Percentiles rank a stretch among this genome's conserved stretches.
Evolutionary conservation across 2,329 filamentous ascomycete genomes (phyloP).

Genomic region (Phoma sp.): DNA sequence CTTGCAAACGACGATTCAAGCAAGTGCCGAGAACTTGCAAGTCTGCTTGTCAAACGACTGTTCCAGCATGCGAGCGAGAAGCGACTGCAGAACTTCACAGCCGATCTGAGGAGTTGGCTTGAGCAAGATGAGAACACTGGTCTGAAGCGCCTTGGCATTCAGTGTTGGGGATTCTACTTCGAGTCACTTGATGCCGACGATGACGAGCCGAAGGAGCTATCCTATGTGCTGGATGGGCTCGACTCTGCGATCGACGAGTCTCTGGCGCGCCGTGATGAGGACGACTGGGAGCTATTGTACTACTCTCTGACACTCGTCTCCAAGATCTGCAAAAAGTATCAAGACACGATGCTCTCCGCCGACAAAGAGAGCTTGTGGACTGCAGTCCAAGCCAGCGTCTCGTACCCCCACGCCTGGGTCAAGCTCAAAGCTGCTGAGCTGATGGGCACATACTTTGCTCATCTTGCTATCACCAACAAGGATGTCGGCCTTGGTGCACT

Average conservation of each 20-base stretch:
- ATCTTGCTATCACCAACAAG: constrained; percentile 73
- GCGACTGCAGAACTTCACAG: constrained; percentile 72
- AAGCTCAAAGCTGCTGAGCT: constrained; percentile 80
- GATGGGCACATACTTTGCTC: constrained; percentile 77
- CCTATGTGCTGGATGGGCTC: constrained; percentile 62
- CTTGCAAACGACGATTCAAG: constrained; percentile 88
- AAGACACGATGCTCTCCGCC: constrained; percentile 67
- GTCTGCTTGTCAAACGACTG: constrained; percentile 78
- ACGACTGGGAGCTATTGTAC: constrained; percentile 76
- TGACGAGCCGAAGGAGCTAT: constrained; percentile 70
- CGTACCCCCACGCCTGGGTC: constrained; percentile 75
- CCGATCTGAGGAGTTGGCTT: constrained; percentile 77
- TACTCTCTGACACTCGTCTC: constrained; percentile 74
- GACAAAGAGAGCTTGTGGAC: constrained; percentile 74
- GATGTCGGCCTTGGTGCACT: constrained; percentile 61
- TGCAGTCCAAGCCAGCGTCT: constrained; percentile 71
- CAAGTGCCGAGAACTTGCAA: constrained; percentile 84
- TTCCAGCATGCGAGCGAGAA: constrained; percentile 81
- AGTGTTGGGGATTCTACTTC: constrained; percentile 84
- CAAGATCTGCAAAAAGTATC: constrained; percentile 72
- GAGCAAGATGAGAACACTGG: constrained; percentile 75
- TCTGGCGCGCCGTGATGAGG: constrained; percentile 58
- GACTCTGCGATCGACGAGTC: constrained; percentile 62
- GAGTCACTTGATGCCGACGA: constrained; percentile 64
- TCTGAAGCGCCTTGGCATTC: constrained; percentile 76